Evolutionary conservation across 371 early-diverging fungal species (phyloP), one percentile per base, ranked within the genome.

Genomic region (Rhizopus stolonifer): DNA sequence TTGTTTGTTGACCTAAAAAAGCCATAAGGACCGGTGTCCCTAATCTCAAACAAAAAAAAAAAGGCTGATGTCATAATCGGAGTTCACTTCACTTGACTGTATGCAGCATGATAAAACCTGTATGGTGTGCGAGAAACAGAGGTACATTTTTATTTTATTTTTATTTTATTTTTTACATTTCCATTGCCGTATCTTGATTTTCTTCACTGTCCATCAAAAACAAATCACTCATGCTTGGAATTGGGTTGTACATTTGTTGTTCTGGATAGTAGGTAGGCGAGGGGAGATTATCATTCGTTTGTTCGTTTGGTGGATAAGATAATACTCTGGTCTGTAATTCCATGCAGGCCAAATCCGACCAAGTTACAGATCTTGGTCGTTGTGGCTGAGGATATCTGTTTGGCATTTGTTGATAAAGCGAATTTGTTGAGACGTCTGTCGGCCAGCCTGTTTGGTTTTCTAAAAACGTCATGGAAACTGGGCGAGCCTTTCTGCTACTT

Each of bases 201-300:
- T 42, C 21, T 42, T 58, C 51, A 24, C 43, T 26, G 6, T 64
- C 64, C 1, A 49, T 49, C 32, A 64, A 23, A 29, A 54, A 64
- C 4, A 64, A 22, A 23, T 64, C 55, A 24, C 59, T 64, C 55
- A 64, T 58, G 43, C 59, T 59, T 4, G 58, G 42, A 17, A 55
- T 49, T 14, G 64, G 64, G 21, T 64, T 54, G 29, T 52, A 59
- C 21, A 5, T 10, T 32, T 21, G 21, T 48, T 21, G 22, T 34
- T 48, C 25, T 48, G 18, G 32, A 33, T 24, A n/a, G 38, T 24
- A 10, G 17, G 38, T 21, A 49, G 24, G 26, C 33, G 3, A 25
- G 14, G 24, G n/a, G 38, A 24, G 15, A n/a, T 23, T 3, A 13
- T 24, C 21, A 17, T 22, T 15, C 36, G 6, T 6, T n/a, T 15